Conservation (phyloP, 2,329 filamentous ascomycete species). For the Cladosporium velox region DNA sequence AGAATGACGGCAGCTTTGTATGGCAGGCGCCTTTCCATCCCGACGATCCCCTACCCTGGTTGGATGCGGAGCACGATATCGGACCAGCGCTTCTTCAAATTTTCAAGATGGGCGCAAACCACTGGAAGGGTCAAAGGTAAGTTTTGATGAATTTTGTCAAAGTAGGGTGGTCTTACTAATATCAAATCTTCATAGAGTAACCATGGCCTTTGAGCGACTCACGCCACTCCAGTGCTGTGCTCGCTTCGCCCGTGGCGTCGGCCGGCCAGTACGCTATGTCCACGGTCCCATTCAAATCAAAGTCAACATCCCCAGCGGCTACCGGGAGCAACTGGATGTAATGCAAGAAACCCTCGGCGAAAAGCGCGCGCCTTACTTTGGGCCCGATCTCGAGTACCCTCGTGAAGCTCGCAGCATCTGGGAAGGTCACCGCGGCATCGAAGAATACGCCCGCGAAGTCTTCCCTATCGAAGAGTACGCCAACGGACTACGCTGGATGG, state of each 20-base stretch:
- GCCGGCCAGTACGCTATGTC: constrained; percentile 75
- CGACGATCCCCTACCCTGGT: constrained; percentile 84
- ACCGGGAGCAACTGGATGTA: constrained; percentile 79
- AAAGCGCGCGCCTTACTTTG: constrained; percentile 63
- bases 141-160: constrained; percentile 29
- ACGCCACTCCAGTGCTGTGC: constrained; percentile 80
- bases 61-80: constrained; percentile 95
- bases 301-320: constrained; percentile 83
- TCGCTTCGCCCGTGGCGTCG: constrained; percentile 76
- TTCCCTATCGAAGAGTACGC: constrained; percentile 93
- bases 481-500: constrained; percentile 94
- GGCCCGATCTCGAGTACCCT: constrained; percentile 63
- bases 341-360: constrained; percentile 62
- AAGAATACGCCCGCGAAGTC: constrained; percentile 92
- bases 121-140: constrained; percentile 76
- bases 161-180: neutral
- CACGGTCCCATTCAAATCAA: constrained; percentile 78
- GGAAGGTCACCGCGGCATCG: constrained; percentile 86
- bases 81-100: constrained; percentile 89
- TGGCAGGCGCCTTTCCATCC: constrained; percentile 96
- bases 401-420: constrained; percentile 77
- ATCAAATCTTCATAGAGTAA: constrained; percentile 59
- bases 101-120: constrained; percentile 86
- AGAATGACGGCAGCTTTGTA: constrained; percentile 78
- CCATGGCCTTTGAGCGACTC: constrained; percentile 86